Base-by-base conservation (phyloP, 2,329 filamentous ascomycete species). In the Aspergillus fischeri region DNA sequence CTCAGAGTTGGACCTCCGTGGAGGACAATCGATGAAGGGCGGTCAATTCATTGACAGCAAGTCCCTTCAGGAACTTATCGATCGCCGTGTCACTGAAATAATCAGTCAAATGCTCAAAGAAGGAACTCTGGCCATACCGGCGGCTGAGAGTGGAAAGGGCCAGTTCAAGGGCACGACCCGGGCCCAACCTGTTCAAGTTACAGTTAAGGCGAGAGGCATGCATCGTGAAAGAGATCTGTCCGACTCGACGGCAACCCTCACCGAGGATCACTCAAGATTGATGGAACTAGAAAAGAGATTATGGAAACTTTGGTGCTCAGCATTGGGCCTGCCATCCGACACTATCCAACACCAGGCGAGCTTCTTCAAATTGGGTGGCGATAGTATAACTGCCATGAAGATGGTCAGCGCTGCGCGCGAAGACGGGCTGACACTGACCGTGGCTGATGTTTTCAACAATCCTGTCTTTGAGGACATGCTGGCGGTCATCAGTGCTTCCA, bases 361-460 rank as follows among this genome's bases (percentile, higher is more conserved):
- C 58, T 79, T 79, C 67, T 76, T 77, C 63, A 71, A 73, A 35
- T 53, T 76, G 20, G 74, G 74, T 9, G 74, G 74, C 28, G 74
- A 77, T 54, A 75, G 73, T 59, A 75, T 77, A 52, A 71, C 68
- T 24, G 74, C 74, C 5, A 76, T 77, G 74, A 75, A 70, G 47
- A 70, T 77, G 61, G 74, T 74, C 21, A 71, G 73, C 50, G 72
- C 70, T 29, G 74, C 74, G 29, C 70, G 74, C 6, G 73, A 75
- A 32, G 70, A 73, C 24, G 74, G 74, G 14, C 54, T 77, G 52
- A 67, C 67, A 27, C 64, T 79, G 51, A 76, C 75, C 6, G 75
- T 78, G 20, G 74, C 74, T 4, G 75, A 78, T 61, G 72, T 78
- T 42, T 79, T 78, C 67, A 68, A 70, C 45, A 73, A 77, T 53